Evolutionary conservation across 75 land plant species (phyloP).

Genomic region (Sequoiadendron giganteum): DNA sequence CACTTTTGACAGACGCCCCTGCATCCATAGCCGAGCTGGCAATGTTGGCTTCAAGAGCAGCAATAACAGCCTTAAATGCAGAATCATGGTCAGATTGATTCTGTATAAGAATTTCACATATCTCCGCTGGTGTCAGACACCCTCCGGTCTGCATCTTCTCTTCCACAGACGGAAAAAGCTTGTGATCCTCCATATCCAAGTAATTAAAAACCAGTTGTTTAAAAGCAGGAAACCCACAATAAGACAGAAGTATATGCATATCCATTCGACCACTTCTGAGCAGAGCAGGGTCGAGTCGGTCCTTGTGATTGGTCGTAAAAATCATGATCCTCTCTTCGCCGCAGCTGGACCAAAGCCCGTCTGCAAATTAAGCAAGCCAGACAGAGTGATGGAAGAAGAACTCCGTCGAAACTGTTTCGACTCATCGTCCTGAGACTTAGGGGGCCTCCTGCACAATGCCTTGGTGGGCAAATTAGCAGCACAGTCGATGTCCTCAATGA

Average conservation of each 20-base stretch:
- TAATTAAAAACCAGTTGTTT: slow-evolving; percentile 39
- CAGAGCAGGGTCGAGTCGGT: slow-evolving; percentile 44
- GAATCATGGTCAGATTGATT: slow-evolving; percentile 20
- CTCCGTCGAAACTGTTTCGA: slow-evolving; percentile 15
- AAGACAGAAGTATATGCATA: slow-evolving; percentile 54
- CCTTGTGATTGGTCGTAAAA: slow-evolving; percentile 49
- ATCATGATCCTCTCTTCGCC: slow-evolving; percentile 51
- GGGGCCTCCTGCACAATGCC: slow-evolving; percentile 6
- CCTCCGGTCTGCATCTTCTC: slow-evolving; percentile 21
- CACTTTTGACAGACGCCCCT: no score
- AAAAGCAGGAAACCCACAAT: slow-evolving; percentile 35
- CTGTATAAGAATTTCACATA: slow-evolving; percentile 21
- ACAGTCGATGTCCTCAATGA: slow-evolving; percentile 82
- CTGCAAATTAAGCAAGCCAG: slow-evolving; percentile 48
- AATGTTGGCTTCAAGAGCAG: slow-evolving; percentile 30
- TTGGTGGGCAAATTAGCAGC: slow-evolving; percentile 32
- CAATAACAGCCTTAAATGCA: slow-evolving; percentile 35
- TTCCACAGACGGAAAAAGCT: slow-evolving; percentile 24
- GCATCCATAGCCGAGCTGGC: background rate
- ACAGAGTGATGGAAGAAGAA: slow-evolving; percentile 21
- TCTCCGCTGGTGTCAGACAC: slow-evolving; percentile 45
- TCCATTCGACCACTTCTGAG: slow-evolving; percentile 54
- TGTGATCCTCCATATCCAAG: slow-evolving; percentile 29
- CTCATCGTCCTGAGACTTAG: slow-evolving; percentile 11
- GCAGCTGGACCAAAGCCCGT: slow-evolving; percentile 51